Base-by-base conservation (phyloP, 169 alveolate genomes). In the Plasmodium coatneyi region DNA sequence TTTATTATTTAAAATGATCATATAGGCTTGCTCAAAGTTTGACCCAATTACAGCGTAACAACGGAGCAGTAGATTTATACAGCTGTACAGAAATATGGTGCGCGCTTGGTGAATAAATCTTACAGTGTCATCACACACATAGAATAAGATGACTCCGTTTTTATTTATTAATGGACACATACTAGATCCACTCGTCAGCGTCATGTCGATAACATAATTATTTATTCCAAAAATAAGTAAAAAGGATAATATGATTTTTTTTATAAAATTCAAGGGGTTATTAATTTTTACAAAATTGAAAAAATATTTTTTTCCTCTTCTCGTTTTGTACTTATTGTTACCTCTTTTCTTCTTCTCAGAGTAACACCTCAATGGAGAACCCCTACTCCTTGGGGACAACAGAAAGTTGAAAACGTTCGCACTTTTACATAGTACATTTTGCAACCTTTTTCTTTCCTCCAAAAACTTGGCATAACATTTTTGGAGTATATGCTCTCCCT, bases 101-200 rank as follows among this genome's bases (percentile, higher is more conserved):
- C 52, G 66, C 16, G 82, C 52, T 71, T 82, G 39, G 70, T 91
- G 28, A 91, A 66, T 70, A 66, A 70, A 32, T 34, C 79, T 25
- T 60, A 91, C 60, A 10, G 95, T 22, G 25, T 71, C 49, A 91
- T 91, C 84, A 78, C 95, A 91, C 16, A 91, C 66, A 52, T 91
- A 91, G 54, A 91, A 91, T 91, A 91, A 91, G 25, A 91, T 78
- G 19, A 91, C 95, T 66, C 95, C 95, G 60, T 91, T 43, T 71
- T 91, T 46, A 82, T 82, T 80, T 80, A 91, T 91, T 81, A 91
- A 71, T 19, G 95, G 95, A 49, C 78, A 80, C 95, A 91, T 91
- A 72, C 95, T 91, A 19, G 95, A 91, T 70, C 95, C 95, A 81
- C 95, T 91, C 5, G 95, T 91, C 22, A 91, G 92, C n/a, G 95